phyloP scores from a whole-genome alignment of 495 filamentous ascomycete species.

The Hypoxylon cercidicola region DNA sequence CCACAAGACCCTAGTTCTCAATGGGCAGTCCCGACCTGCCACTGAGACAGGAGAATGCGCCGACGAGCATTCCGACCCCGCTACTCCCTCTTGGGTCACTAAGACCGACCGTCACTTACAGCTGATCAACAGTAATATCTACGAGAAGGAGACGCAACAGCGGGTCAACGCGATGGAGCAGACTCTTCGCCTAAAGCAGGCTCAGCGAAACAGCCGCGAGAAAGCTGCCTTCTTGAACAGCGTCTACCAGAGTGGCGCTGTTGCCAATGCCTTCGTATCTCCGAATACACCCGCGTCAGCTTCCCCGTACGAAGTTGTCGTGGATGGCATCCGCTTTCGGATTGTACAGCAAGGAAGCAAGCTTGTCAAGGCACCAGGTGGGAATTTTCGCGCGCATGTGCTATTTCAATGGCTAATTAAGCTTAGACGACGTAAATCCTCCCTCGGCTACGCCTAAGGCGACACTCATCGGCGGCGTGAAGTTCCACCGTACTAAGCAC shows the following conservation, averaged over 20 bases:
- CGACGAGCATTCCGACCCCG: conserved; percentile 47
- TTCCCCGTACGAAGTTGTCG: conserved; percentile 70
- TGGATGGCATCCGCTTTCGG: conserved; percentile 81
- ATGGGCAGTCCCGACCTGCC: conserved; percentile 53
- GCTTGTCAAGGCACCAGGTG: conserved; percentile 78
- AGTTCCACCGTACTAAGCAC: conserved; percentile 88
- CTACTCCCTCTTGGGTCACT: conserved; percentile 72
- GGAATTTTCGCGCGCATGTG: conserved; percentile 25
- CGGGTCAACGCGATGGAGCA: conserved; percentile 79
- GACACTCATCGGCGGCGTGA: conserved; percentile 80
- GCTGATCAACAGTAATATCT: conserved; percentile 85
- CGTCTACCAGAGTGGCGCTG: conserved; percentile 47
- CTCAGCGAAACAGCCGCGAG: conserved; percentile 70
- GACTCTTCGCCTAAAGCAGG: conserved; percentile 69
- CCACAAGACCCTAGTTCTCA: conserved; percentile 79
- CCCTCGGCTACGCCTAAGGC: conserved; percentile 80
- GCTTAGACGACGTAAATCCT: conserved; percentile 69
- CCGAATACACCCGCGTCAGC: conserved; percentile 46
- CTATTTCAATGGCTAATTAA: conserved; percentile 54
- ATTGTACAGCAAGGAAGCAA: conserved; percentile 86
- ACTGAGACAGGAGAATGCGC: conserved; percentile 42
- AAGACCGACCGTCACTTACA: conserved; percentile 88
- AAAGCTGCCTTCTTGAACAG: conserved; percentile 63
- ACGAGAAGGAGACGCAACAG: conserved; percentile 77
- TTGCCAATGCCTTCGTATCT: conserved; percentile 46